Evolutionary conservation across 2,329 filamentous ascomycete genomes (phyloP).

Genomic region (Fusarium redolens): DNA sequence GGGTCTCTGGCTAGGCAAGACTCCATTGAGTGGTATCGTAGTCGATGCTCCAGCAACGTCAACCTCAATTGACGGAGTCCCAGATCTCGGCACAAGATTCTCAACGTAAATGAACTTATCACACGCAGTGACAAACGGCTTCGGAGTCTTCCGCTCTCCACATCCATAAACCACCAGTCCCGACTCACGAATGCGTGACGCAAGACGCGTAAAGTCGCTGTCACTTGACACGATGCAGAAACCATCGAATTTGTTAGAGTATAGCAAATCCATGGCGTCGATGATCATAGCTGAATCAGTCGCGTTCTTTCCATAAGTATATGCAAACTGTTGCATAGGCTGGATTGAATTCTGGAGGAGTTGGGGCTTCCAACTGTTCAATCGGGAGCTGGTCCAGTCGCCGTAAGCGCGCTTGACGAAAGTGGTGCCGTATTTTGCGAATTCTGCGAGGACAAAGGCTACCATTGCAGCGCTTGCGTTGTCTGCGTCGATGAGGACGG

Average conservation of each 20-base stretch:
- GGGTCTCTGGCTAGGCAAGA: accelerated
- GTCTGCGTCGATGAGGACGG: constrained; percentile 51
- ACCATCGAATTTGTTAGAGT: constrained; percentile 47
- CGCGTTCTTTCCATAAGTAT: constrained; percentile 51
- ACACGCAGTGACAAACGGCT: constrained; percentile 48
- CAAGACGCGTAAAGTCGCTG: constrained; percentile 52
- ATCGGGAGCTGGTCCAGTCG: constrained; percentile 47
- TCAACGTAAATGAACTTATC: constrained; percentile 50
- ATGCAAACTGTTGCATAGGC: constrained; percentile 52
- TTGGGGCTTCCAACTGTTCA: constrained; percentile 47
- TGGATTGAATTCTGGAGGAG: constrained; percentile 50
- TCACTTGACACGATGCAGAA: constrained; percentile 52
- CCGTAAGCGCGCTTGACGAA: constrained; percentile 50
- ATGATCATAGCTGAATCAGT: constrained; percentile 53
- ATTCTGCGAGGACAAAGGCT: constrained; percentile 42
- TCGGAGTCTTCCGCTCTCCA: constrained; percentile 49
- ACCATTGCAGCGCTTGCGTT: constrained; percentile 43
- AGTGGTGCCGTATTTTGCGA: constrained; percentile 49
- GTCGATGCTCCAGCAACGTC: background rate
- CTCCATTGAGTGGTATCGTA: background rate
- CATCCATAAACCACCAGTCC: constrained; percentile 46
- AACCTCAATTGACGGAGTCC: background rate
- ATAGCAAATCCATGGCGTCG: constrained; percentile 53
- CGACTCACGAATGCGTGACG: constrained; percentile 47
- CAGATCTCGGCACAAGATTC: constrained; percentile 20